Percentiles rank a stretch among this genome's conserved stretches.
These are phyloP conservation scores for Solanum arcanum DNA, from an alignment of 257 asterid species.

Conservation along the genomic window DNA sequence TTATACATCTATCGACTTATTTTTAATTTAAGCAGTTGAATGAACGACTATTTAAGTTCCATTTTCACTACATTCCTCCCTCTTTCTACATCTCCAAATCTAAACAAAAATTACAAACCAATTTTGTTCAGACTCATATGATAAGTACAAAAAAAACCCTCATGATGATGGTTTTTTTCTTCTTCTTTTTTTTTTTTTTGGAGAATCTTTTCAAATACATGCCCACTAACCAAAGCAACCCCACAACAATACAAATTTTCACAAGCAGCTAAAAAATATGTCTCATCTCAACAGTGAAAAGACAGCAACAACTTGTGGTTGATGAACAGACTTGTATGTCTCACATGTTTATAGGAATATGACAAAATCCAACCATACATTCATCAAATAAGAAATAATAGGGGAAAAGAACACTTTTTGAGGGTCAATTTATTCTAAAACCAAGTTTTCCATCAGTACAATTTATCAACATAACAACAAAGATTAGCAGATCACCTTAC, in stretches of 20 bases:
- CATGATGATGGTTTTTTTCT: neutral
- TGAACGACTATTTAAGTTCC: neutral
- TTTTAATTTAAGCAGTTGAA: neutral
- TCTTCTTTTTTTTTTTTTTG: too few species aligned
- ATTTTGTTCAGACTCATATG: neutral
- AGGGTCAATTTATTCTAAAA: constrained; percentile 12
- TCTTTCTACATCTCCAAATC: neutral
- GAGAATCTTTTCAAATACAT: constrained; percentile 9
- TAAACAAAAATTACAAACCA: neutral
- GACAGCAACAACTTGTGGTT: neutral
- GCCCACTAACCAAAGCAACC: constrained; percentile 6
- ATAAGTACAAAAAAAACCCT: neutral
- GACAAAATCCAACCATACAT: neutral
- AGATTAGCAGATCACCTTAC: neutral
- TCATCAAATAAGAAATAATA: neutral
- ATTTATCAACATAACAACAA: constrained; percentile 7
- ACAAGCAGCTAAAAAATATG: neutral
- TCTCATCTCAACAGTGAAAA: neutral
- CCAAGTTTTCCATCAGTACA: constrained; percentile 14
- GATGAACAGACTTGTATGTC: neutral
- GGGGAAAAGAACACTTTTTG: neutral
- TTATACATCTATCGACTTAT: neutral
- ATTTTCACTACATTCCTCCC: neutral
- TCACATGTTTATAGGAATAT: neutral
- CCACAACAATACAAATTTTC: neutral